A percentile compares a stretch with the other conserved stretches of the same genome.
phyloP scores from a whole-genome alignment of 306 rosid genomes.

The Sophora flavescens region DNA sequence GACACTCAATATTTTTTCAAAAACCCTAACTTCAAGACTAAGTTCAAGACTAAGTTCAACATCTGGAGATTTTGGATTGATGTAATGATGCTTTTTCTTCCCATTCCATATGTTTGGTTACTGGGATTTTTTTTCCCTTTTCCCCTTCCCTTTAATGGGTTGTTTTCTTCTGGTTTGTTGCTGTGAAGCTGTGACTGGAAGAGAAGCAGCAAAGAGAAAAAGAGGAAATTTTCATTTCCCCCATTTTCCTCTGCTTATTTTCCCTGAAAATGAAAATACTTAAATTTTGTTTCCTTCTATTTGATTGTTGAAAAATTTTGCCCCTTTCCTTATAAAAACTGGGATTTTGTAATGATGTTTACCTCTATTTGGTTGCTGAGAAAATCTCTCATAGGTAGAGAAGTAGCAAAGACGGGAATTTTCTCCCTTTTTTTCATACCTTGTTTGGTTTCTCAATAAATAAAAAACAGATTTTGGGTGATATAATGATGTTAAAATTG shows the following conservation, averaged over 20 bases:
- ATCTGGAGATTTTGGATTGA: too few relatives aligned
- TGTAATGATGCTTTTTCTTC: too few relatives aligned
- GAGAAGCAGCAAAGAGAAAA: too few relatives aligned
- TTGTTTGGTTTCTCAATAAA: background rate
- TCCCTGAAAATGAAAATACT: constrained; percentile 1
- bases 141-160: too few relatives aligned
- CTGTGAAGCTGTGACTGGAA: too few relatives aligned
- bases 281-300: background rate
- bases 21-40: too few relatives aligned
- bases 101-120: too few relatives aligned
- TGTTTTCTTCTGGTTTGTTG: too few relatives aligned
- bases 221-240: too few relatives aligned
- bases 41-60: too few relatives aligned
- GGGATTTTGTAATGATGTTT: constrained; percentile 24
- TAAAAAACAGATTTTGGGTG: constrained; percentile 1
- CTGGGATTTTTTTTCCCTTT: too few relatives aligned
- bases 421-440: background rate
- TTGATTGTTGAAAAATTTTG: background rate
- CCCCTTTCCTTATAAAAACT: background rate
- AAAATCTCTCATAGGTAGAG: background rate
- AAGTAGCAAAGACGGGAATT: background rate
- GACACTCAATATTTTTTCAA: too few relatives aligned
- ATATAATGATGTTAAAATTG: background rate
- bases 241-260: background rate
- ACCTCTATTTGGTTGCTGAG: background rate